A percentile compares a stretch with the other conserved stretches of the same genome.
Conservation (phyloP, 2,329 filamentous ascomycete genomes). For the Claviceps sp. region DNA sequence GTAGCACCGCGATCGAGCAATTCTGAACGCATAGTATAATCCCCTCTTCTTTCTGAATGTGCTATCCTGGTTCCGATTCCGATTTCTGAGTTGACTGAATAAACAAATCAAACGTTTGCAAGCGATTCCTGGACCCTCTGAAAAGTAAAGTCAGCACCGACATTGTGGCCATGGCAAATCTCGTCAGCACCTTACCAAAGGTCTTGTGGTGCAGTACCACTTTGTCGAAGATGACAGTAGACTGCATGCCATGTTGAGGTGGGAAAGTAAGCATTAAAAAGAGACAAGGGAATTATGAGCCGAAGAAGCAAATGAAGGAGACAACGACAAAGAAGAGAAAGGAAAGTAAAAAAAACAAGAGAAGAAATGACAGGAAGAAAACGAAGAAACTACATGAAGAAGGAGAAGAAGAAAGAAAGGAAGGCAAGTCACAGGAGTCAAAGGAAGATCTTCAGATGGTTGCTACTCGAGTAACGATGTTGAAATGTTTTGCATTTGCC, state of each 20-base stretch:
- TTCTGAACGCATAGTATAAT: neutral
- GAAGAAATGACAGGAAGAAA: neutral
- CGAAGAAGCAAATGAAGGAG: neutral
- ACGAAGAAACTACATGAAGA: neutral
- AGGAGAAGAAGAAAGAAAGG: neutral
- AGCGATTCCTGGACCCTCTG: neutral
- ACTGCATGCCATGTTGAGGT: neutral
- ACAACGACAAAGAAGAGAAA: neutral
- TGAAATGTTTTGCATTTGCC: too few relatives aligned
- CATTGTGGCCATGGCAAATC: neutral
- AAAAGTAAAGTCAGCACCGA: neutral
- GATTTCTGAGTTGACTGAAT: slow-evolving; percentile 6
- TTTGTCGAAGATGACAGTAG: neutral
- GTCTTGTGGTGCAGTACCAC: neutral
- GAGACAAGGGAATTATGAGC: neutral
- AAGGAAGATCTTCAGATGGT: too few relatives aligned
- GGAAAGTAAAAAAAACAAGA: neutral
- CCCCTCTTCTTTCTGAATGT: neutral
- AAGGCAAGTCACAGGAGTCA: neutral
- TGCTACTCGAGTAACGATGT: too few relatives aligned
- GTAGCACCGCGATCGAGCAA: neutral
- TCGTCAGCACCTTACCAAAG: neutral
- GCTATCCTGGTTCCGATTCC: slow-evolving; percentile 4
- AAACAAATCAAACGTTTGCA: neutral
- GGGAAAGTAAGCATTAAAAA: neutral